Percentiles rank a stretch among this genome's conserved stretches.
Conservation (phyloP, 2,329 filamentous ascomycete genomes). For the Xylariomycetidae sp. region DNA sequence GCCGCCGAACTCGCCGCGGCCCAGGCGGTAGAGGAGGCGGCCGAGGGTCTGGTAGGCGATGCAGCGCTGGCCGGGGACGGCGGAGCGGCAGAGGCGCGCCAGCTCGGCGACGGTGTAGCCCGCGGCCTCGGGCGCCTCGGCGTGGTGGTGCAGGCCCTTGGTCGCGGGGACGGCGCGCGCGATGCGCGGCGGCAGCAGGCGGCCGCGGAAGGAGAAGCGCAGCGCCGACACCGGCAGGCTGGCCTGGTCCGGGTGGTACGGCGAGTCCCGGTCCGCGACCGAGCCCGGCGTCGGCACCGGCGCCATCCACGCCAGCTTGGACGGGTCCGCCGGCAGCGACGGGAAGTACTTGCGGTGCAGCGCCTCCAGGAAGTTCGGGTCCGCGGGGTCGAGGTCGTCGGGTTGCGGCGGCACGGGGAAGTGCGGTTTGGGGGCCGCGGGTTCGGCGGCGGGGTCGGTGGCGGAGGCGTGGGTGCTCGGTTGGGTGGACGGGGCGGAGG, state of each 20-base stretch:
- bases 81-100: conserved; percentile 70
- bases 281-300: conserved; percentile 60
- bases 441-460: too few species aligned
- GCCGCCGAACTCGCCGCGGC: conserved; percentile 64
- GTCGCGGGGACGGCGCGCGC: conserved; percentile 69
- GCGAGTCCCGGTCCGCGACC: conserved; percentile 59
- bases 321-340: conserved; percentile 74
- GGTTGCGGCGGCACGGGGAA: conserved; percentile 50
- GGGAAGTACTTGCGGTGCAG: conserved; percentile 95
- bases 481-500: conserved; percentile 5
- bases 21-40: conserved; percentile 75
- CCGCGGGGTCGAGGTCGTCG: conserved; percentile 75
- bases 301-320: conserved; percentile 85
- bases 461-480: conserved; percentile 12
- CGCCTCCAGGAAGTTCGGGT: conserved; percentile 74
- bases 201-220: conserved; percentile 83
- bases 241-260: conserved; percentile 74
- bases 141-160: conserved; percentile 87
- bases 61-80: conserved; percentile 80
- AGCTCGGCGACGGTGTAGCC: conserved; percentile 91
- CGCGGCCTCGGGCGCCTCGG: conserved; percentile 83
- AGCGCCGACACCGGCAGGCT: conserved; percentile 69
- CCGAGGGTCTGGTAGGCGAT: conserved; percentile 89
- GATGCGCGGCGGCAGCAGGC: conserved; percentile 69
- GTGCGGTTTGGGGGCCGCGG: conserved; percentile 38